Percentiles rank a stretch among this genome's conserved stretches.
Conservation (phyloP, 495 filamentous ascomycete species). For the Trichoderma asperelloides region DNA sequence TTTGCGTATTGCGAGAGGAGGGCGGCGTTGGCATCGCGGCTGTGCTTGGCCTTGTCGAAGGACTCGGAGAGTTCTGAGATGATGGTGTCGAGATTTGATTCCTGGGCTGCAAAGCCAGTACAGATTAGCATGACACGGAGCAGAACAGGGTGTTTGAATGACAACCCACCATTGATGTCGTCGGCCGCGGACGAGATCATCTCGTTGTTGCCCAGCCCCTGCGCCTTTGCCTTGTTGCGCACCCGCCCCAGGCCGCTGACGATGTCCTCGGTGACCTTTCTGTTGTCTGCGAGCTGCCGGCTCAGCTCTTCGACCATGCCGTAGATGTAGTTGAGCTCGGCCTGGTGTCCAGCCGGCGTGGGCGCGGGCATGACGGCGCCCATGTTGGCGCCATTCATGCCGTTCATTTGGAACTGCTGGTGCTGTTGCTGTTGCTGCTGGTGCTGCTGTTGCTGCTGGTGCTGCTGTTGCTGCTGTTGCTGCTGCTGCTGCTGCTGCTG, state of each 20-base stretch:
- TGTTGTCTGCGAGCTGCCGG: slow-evolving; percentile 65
- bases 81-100: slow-evolving; percentile 41
- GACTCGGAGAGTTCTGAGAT: slow-evolving; percentile 43
- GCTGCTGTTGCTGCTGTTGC: not conserved
- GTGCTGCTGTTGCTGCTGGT: slow-evolving; percentile 9
- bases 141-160: not conserved
- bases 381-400: slow-evolving; percentile 46
- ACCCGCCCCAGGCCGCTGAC: slow-evolving; percentile 53
- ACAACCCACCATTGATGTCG: slow-evolving; percentile 37
- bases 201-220: slow-evolving; percentile 42
- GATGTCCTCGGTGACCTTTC: slow-evolving; percentile 65
- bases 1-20: slow-evolving; percentile 40
- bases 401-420: slow-evolving; percentile 39
- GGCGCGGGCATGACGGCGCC: slow-evolving; percentile 44
- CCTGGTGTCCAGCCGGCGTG: slow-evolving; percentile 74
- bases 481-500: slow-evolving; percentile 7
- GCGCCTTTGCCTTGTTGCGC: slow-evolving; percentile 35
- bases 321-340: slow-evolving; percentile 79
- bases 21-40: slow-evolving; percentile 42
- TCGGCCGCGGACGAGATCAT: slow-evolving; percentile 37
- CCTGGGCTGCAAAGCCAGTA: slow-evolving; percentile 28
- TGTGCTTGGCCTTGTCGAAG: slow-evolving; percentile 42
- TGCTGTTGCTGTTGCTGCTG: slow-evolving; percentile 10
- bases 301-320: slow-evolving; percentile 75
- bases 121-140: not conserved